These are phyloP conservation scores for Mycena crocata DNA, from an alignment of 768 basidiomycete genomes.

Conservation along the genomic window DNA sequence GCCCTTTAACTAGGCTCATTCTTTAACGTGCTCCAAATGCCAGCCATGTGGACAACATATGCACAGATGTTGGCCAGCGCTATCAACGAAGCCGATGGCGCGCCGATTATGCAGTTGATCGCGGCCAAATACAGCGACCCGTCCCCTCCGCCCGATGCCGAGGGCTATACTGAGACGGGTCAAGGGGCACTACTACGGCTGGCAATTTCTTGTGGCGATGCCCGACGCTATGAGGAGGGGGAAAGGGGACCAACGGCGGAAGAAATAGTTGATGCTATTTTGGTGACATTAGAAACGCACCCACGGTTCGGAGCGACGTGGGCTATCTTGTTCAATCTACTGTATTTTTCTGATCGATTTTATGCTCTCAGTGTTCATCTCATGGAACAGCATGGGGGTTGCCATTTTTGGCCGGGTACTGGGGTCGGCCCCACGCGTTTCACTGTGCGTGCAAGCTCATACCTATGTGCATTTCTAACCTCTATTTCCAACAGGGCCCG, in stretches of 20 bases:
- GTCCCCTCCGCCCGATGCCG: constrained; percentile 11
- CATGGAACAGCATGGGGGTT: constrained; percentile 35
- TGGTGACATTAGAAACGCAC: constrained; percentile 12
- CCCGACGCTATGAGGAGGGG: background rate
- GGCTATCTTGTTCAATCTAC: background rate
- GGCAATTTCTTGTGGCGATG: constrained; percentile 32
- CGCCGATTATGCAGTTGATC: constrained; percentile 6
- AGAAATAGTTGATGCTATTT: constrained; percentile 26
- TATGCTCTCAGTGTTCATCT: constrained; percentile 20
- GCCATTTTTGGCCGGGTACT: constrained; percentile 32
- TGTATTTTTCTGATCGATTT: background rate
- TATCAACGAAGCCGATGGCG: constrained; percentile 16
- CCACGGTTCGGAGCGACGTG: constrained; percentile 35
- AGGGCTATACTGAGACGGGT: constrained; percentile 26
- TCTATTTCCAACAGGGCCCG: constrained; percentile 19
- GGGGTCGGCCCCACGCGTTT: constrained; percentile 29
- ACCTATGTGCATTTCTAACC: background rate
- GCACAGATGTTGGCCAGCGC: constrained; percentile 15
- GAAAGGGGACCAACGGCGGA: constrained; percentile 29
- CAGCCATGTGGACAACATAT: constrained; percentile 12
- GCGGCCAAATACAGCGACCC: background rate
- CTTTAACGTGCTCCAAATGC: constrained; percentile 24
- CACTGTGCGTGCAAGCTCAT: constrained; percentile 5
- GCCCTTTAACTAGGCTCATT: constrained; percentile 8
- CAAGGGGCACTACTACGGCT: constrained; percentile 24